phyloP scores from a whole-genome alignment of 208 protist species.

The Crithidia expoeki region DNA sequence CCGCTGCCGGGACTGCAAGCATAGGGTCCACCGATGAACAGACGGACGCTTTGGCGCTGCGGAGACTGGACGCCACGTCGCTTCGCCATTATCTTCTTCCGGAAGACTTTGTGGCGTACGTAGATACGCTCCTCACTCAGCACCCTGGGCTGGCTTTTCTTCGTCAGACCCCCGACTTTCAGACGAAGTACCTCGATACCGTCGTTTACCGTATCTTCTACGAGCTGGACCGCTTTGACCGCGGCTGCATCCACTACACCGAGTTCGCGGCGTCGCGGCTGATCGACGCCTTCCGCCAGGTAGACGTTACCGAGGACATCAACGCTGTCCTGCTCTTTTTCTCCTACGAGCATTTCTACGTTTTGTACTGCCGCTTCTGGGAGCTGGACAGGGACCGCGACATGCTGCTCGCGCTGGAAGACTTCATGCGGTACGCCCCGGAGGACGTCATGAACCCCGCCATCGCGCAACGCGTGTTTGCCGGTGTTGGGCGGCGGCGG shows the following conservation, averaged over 20 bases:
- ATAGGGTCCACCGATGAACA: neutral
- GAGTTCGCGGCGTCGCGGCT: conserved; percentile 83
- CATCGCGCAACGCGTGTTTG: conserved; percentile 86
- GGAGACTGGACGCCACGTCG: conserved; percentile 6
- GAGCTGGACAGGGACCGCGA: conserved; percentile 97
- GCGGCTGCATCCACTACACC: conserved; percentile 73
- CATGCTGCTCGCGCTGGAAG: conserved; percentile 83
- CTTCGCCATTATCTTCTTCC: conserved; percentile 62
- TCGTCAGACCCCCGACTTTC: conserved; percentile 93
- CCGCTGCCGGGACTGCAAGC: conserved; percentile 8
- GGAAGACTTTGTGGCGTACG: conserved; percentile 79
- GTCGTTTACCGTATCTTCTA: conserved; percentile 97
- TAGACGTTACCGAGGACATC: conserved; percentile 89
- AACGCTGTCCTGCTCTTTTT: conserved; percentile 95
- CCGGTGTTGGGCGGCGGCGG: conserved; percentile 52
- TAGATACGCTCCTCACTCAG: conserved; percentile 76
- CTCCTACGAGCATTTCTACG: conserved; percentile 99
- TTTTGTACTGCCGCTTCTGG: conserved; percentile 99
- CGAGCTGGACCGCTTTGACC: conserved; percentile 86
- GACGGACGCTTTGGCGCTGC: conserved; percentile 4
- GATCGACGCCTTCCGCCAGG: conserved; percentile 77
- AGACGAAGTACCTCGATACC: conserved; percentile 94
- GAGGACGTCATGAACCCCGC: conserved; percentile 79
- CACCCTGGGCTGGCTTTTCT: conserved; percentile 96
- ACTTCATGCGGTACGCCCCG: conserved; percentile 88